phyloP scores from a whole-genome alignment of 805 yeast genomes.

The Teunomyces barrocoloradensis region DNA sequence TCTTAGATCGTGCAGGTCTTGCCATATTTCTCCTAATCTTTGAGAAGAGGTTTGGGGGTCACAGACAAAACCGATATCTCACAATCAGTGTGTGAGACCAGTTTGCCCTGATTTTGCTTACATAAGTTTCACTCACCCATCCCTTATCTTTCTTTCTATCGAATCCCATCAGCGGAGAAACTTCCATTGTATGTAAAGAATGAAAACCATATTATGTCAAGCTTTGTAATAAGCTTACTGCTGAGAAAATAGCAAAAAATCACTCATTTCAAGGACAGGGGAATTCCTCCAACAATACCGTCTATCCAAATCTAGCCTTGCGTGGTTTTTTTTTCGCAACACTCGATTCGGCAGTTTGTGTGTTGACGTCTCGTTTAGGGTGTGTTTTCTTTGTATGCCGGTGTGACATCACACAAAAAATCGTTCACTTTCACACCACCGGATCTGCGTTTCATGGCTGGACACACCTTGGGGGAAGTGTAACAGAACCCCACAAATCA shows the following conservation, averaged over 20 bases:
- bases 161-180: no score
- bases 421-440: background rate
- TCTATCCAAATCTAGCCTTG: background rate
- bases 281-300: no score
- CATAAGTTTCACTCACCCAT: background rate
- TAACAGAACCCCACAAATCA: slow-evolving; percentile 2
- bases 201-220: no score
- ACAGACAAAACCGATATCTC: background rate
- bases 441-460: background rate
- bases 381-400: background rate
- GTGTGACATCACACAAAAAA: slow-evolving; percentile 2
- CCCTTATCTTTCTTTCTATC: no score
- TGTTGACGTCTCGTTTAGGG: background rate
- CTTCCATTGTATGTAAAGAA: no score
- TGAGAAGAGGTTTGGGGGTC: background rate
- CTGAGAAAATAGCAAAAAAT: no score
- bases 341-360: background rate
- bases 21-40: background rate
- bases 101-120: background rate
- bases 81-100: background rate
- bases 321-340: background rate
- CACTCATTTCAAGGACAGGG: no score
- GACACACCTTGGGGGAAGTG: background rate
- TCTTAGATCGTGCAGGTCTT: slow-evolving; percentile 14
- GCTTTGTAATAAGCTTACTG: no score